These are phyloP conservation scores for Penicillium soppii DNA, from an alignment of 495 filamentous ascomycete genomes.

Conservation along the genomic window DNA sequence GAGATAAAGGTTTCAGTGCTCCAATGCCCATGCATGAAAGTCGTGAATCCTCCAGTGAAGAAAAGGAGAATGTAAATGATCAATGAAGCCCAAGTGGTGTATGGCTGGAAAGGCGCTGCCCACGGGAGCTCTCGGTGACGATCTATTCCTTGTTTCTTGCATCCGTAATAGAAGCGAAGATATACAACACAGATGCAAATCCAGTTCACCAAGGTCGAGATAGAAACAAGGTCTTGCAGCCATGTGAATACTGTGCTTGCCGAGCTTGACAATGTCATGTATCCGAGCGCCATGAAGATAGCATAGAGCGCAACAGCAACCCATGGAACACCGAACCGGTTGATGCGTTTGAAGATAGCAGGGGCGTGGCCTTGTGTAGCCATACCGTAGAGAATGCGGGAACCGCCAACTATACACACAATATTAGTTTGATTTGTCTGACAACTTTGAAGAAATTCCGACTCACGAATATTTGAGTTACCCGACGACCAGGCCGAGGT, in stretches of 20 bases:
- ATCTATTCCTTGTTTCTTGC: constrained; percentile 45
- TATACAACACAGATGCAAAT: constrained; percentile 52
- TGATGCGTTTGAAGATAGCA: constrained; percentile 50
- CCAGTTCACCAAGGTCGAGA: constrained; percentile 56
- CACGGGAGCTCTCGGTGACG: constrained; percentile 48
- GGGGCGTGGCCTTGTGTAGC: constrained; percentile 43
- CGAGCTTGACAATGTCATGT: constrained; percentile 51
- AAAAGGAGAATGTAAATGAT: constrained; percentile 47
- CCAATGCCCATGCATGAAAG: constrained; percentile 53
- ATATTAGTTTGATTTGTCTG: neutral
- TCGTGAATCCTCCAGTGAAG: constrained; percentile 27
- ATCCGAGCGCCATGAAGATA: constrained; percentile 54
- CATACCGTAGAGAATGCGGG: constrained; percentile 44
- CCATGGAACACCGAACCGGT: constrained; percentile 59
- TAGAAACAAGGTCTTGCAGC: constrained; percentile 54
- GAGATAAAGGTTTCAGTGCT: constrained; percentile 29
- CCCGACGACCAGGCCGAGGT: constrained; percentile 44
- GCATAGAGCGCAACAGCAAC: constrained; percentile 47
- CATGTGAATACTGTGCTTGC: constrained; percentile 58
- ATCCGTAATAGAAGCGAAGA: constrained; percentile 54
- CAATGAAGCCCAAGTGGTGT: constrained; percentile 45
- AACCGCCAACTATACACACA: constrained; percentile 29
- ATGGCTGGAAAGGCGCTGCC: constrained; percentile 50
- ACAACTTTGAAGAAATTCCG: neutral
- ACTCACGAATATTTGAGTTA: constrained; percentile 42